Percentiles rank a stretch among this genome's conserved stretches.
Conservation (phyloP, 2,329 filamentous ascomycete genomes). For the Alternaria panax region DNA sequence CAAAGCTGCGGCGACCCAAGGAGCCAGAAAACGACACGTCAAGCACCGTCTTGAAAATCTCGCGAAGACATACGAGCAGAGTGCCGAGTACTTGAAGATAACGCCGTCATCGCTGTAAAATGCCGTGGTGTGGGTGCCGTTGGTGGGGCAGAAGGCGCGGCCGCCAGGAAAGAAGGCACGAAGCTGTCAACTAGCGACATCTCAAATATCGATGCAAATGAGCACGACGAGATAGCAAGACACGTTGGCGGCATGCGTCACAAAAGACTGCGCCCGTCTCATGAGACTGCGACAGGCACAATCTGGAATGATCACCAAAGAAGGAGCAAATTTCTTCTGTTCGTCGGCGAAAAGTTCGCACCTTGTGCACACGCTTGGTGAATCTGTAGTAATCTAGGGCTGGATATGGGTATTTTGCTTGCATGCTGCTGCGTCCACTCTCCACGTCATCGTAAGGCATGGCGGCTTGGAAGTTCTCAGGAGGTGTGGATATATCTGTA, state of each 20-base stretch:
- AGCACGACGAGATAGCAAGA: not conserved
- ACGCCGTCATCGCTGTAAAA: not conserved
- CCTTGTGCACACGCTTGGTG: not conserved
- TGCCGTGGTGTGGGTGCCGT: not conserved
- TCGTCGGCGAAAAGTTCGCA: not conserved
- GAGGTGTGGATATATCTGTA: not conserved
- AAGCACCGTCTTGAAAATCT: not conserved
- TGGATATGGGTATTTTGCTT: not conserved
- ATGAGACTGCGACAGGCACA: not conserved
- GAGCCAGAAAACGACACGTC: not conserved
- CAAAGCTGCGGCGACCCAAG: not conserved
- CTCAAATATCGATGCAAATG: not conserved
- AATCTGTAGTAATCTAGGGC: not conserved
- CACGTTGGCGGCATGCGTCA: not conserved
- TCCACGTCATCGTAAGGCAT: not conserved
- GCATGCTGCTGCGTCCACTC: not conserved
- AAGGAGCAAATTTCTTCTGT: not conserved
- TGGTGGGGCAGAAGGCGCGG: not conserved
- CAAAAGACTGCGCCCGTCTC: not conserved
- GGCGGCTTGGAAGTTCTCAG: not conserved
- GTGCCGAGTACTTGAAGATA: not conserved
- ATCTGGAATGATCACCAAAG: not conserved
- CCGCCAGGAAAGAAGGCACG: not conserved
- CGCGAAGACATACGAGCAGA: not conserved
- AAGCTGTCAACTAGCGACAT: slow-evolving; percentile 1